Evolutionary conservation across 164 flowering plant genomes (phyloP).

Genomic region (Tetrastigma voinierianum): DNA sequence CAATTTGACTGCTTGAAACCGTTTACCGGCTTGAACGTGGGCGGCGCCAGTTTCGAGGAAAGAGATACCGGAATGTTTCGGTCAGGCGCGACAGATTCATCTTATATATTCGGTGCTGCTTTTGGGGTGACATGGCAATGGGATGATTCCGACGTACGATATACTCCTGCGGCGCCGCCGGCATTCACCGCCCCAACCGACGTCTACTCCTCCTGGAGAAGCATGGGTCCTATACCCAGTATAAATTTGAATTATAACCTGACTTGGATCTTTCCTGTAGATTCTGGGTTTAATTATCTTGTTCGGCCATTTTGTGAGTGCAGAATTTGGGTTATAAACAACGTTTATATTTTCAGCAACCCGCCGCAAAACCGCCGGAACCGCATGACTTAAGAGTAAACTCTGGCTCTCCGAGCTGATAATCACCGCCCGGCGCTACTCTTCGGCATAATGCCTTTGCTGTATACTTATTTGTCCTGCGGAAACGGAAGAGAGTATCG

Average conservation of each 20-base stretch:
- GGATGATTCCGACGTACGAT: not conserved
- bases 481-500: too few relatives aligned
- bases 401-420: too few relatives aligned
- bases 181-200: constrained; percentile 16
- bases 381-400: too few relatives aligned
- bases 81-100: constrained; percentile 8
- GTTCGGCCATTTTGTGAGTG: constrained; percentile 36
- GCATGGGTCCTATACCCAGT: not conserved
- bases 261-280: constrained; percentile 24
- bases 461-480: too few relatives aligned
- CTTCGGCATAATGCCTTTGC: too few relatives aligned
- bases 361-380: not conserved
- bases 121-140: not conserved
- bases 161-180: constrained; percentile 1
- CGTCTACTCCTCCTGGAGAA: constrained; percentile 11
- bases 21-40: constrained; percentile 20
- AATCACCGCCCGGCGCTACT: too few relatives aligned
- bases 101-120: not conserved
- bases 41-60: not conserved
- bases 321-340: constrained; percentile 7
- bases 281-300: constrained; percentile 22
- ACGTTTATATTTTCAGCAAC: constrained; percentile 22
- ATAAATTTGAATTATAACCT: constrained; percentile 13
- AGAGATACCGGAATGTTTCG: constrained; percentile 19
- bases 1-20: constrained; percentile 14